phyloP scores from a whole-genome alignment of 140 eudicot genomes.

The Ambrosia hybrid region DNA sequence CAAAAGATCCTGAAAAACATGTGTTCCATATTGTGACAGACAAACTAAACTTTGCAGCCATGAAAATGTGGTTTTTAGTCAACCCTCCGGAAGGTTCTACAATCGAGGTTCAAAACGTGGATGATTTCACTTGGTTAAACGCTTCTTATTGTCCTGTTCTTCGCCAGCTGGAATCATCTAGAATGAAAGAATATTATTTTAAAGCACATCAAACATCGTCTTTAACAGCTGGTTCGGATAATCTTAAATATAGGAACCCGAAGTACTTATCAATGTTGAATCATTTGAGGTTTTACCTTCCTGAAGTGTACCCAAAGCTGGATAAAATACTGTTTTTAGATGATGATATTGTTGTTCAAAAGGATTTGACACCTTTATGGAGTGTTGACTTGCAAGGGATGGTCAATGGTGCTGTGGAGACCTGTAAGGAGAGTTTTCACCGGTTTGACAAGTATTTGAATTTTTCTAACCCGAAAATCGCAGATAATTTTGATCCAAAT shows the following conservation, averaged over 20 bases:
- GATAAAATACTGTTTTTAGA: conserved; percentile 85
- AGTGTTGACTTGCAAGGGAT: conserved; percentile 82
- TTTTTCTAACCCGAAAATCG: conserved; percentile 86
- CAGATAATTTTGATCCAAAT: conserved; percentile 77
- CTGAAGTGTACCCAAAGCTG: conserved; percentile 94
- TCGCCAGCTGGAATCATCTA: conserved; percentile 90
- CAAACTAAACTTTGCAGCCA: conserved; percentile 85
- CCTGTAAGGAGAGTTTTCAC: conserved; percentile 98
- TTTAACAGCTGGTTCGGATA: conserved; percentile 67
- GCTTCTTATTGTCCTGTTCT: conserved; percentile 89
- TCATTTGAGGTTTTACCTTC: conserved; percentile 94
- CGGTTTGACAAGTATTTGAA: conserved; percentile 92
- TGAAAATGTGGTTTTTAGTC: conserved; percentile 96
- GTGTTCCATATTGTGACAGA: conserved; percentile 97
- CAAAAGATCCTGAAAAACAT: conserved; percentile 85
- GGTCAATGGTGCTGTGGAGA: conserved; percentile 99
- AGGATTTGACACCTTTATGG: conserved; percentile 92
- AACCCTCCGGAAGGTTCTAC: conserved; percentile 72
- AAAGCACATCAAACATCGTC: conserved; percentile 81
- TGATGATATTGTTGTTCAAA: conserved; percentile 97
- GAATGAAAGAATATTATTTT: conserved; percentile 87
- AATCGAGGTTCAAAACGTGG: conserved; percentile 80
- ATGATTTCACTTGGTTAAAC: conserved; percentile 90
- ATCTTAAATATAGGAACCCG: conserved; percentile 94
- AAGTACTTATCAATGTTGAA: conserved; percentile 91